Evolutionary conservation across 768 basidiomycete species (phyloP), one percentile per base, ranked within the genome.

Genomic region (Boletus rubroflammeus): DNA sequence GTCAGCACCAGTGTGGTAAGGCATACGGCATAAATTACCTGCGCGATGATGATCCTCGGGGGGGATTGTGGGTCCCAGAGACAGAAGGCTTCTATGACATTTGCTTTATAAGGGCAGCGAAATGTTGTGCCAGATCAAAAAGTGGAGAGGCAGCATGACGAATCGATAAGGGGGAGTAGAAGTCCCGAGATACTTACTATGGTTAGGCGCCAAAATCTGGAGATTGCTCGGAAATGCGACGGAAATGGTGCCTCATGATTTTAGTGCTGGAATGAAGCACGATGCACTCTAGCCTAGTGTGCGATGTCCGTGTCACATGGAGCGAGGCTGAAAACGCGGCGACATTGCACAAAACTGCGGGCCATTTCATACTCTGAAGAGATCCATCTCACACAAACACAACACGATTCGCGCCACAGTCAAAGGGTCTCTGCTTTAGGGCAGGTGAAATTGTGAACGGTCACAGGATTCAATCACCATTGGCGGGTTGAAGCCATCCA

Each of bases 41-140:
- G 64, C 46, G 60, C 57, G 63, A 59, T 51, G 63, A 64, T 29
- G 63, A 60, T 67, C 62, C 55, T 54, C 58, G 60, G 62, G 58
- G 67, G 69, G 69, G 62, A 59, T 59, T 66, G 63, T 71, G 69
- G 71, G 62, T 62, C 69, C 69, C 62, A 66, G 55, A 54, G 61
- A 60, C 50, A 61, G 45, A 58, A 53, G 17, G 38, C 8, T 57
- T 45, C 47, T 59, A 47, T 34, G 31, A 51, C 56, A 60, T 54
- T 54, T 56, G 44, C 62, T 72, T 72, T 71, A 72, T 71, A 72
- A 60, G 63, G 68, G 47, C 35, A 55, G 28, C 51, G 52, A 57
- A 41, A 49, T 49, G 35, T 51, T 50, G 51, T 47, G 53, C 40
- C 44, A 65, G 66, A 68, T 70, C 66, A 53, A 55, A 57, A 54